Evolutionary conservation across 1,284 basidiomycete species (phyloP), one percentile per base, ranked within the genome.

Genomic region (Cutaneotrichosporon dermatis): DNA sequence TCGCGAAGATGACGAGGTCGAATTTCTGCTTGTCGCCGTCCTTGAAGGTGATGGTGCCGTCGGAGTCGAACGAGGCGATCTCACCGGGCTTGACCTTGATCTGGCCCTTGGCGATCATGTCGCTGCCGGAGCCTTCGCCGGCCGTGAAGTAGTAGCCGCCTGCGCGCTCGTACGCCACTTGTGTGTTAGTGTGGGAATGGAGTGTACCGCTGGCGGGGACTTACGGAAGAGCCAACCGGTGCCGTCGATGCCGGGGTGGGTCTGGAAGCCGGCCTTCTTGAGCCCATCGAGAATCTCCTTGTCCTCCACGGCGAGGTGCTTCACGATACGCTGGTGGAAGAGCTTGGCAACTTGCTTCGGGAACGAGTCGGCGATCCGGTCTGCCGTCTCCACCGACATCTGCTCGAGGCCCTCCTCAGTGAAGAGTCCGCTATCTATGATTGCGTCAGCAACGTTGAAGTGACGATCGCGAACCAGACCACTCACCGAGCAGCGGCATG

Each of bases 81-180:
- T 81, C 77, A 46, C 85, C 85, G 66, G 82, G 85, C 75, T 89
- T 88, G 51, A 90, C 76, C 71, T 88, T 88, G 76, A 90, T 88
- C 68, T 86, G 85, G 35, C 85, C 84, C 58, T 88, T 85, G 35
- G 84, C 80, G 65, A 90, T 83, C 59, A 84, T 73, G 69, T 86
- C 82, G 58, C 83, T 84, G 33, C 82, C 84, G 11, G 45, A 46
- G 34, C 57, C 54, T 15, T 49, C 57, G 57, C 87, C 88, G 68
- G 66, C 58, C 76, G 80, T 80, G 79, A 79, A 77, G 69, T 80
- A 81, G 66, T 80, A 81, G 2, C 79, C 80, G 11, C 79, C 80
- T 5, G 71, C 80, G 41, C 75, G 73, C 49, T 70, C 73, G 50
- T 73, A 68, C 2, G 77, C 79, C 57, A 81, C 63, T 60, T 48